A percentile compares a stretch with the other conserved stretches of the same genome.
Evolutionary conservation across 208 protist species (phyloP).

Genomic region (Angomonas ambiguus): DNA sequence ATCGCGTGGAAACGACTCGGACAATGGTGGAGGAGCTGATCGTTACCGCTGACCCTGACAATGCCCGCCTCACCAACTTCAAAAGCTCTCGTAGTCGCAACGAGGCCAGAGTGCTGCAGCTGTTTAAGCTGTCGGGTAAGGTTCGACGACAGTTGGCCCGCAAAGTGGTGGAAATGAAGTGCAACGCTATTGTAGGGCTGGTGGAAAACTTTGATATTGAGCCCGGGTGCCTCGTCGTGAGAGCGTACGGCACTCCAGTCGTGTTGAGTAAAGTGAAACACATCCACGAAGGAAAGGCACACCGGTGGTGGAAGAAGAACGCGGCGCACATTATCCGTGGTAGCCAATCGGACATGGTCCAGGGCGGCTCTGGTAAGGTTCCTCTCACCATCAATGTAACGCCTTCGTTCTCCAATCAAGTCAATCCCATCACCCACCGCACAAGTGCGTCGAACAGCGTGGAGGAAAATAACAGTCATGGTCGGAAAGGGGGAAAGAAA

Average conservation of each 20-base stretch:
- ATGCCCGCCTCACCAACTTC: constrained; percentile 83
- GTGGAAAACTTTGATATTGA: constrained; percentile 89
- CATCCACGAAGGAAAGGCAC: constrained; percentile 31
- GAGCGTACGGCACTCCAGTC: constrained; percentile 88
- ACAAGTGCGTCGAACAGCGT: background rate
- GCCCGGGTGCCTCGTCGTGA: constrained; percentile 83
- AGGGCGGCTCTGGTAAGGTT: background rate
- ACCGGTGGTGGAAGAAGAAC: background rate
- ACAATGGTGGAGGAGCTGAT: constrained; percentile 91
- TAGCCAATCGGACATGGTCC: background rate
- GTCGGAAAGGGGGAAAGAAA: background rate
- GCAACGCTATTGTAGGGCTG: constrained; percentile 89
- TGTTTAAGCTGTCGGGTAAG: constrained; percentile 89
- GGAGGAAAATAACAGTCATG: background rate
- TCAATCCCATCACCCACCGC: background rate
- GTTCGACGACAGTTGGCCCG: constrained; percentile 85
- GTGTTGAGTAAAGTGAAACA: constrained; percentile 70
- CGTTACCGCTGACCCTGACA: constrained; percentile 87
- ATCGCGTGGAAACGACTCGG: constrained; percentile 71
- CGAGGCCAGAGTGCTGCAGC: constrained; percentile 77
- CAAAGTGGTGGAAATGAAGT: constrained; percentile 87
- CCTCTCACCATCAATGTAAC: background rate
- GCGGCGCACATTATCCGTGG: background rate
- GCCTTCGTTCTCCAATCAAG: background rate
- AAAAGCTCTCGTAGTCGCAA: constrained; percentile 75